Base-by-base conservation (phyloP, 2,329 filamentous ascomycete genomes). In the Proliferodiscus dingleyae region DNA sequence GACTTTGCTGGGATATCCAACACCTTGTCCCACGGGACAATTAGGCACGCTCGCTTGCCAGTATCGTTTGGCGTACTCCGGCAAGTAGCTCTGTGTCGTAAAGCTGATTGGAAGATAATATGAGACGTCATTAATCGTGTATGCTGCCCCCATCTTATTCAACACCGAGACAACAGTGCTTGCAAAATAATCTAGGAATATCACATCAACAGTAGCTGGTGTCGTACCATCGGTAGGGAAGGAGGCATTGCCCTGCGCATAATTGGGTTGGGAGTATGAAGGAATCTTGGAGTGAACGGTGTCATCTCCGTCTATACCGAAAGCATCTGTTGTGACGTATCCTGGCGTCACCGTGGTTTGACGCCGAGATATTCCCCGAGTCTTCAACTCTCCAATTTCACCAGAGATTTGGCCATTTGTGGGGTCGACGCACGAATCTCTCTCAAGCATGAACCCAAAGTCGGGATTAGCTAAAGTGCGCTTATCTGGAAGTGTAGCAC, bases 171-270 rank as follows among this genome's bases (percentile, higher is more conserved):
- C 67, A 37, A 97, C 71, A 74, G 83, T 91, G 10, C 80, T 81
- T 65, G 91, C 78, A 37, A 96, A 82, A 63, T 95, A 97, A 62
- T 94, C 89, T 45, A 94, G 80, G 63, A 93, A 97, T 11, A 96
- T 80, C 5, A 97, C 66, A 63, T 97, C 90, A 1, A 97, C 88
- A 1, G 68, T 81, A 39, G 83, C 78, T 0, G 88, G 87, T 16
- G 49, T 47, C 16, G 76, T 70, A 4, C 63, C 63, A 16, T 66
- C 57, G 0, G 61, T 51, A 2, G 81, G 74, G 58, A 93, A 86
- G 1, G 66, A 72, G 54, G 83, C 76, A 51, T 79, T 70, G 0
- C 85, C 72, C 62, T 89, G 83, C 45, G 96, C 78, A 63, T 83
- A 88, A 66, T 95, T 95, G 5, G 91, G 90, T 7, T 90, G 78